Evolutionary conservation across 148 eudicot genomes (phyloP), one percentile per base, ranked within the genome.

Genomic region (Camellia lanceoleosa): DNA sequence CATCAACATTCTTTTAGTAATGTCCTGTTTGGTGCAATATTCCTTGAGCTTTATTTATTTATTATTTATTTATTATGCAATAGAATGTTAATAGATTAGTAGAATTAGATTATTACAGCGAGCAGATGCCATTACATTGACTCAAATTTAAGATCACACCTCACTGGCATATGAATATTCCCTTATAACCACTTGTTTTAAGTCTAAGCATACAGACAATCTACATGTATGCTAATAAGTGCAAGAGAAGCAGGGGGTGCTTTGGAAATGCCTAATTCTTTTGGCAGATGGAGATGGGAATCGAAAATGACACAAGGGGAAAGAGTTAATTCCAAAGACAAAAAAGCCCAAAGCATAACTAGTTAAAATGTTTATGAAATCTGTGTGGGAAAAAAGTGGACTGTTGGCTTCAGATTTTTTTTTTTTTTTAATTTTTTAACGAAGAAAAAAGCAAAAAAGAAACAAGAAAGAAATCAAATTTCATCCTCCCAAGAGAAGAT

Each of bases 371-470:
- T 67, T 71, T 73, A 47, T 56, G 65, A 78, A 78, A 78, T 78
- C 74, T n/a, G 52, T 67, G 80, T 19, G 23, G 58, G 42, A 23
- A 14, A 67, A 63, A 42, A 67, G 74, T 9, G 69, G 63, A 7
- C 47, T 74, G 64, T 78, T 43, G 55, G 68, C n/a, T 68, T 68
- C 18, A 7, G 68, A 59, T 38, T 65, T 67, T 41, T 55, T 0
- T 55, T 5, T 0, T 55, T 55, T 55, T 55, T 55, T n/a, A n/a
- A n/a, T 6, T 30, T 13, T 13, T 42, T 49, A 71, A 82, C 86
- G 81, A 86, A 84, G 81, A 86, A 80, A 83, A 86, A 89, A 80
- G 38, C 38, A 81, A 47, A 80, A 84, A 84, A 75, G 85, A 77
- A 84, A 68, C 44, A 72, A 4, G 47, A 23, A 83, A 54, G 59